Percentiles rank a stretch among this genome's conserved stretches.
These are phyloP conservation scores for Vigna reflexopilosa DNA, from an alignment of 306 rosid species.

Conservation along the genomic window DNA sequence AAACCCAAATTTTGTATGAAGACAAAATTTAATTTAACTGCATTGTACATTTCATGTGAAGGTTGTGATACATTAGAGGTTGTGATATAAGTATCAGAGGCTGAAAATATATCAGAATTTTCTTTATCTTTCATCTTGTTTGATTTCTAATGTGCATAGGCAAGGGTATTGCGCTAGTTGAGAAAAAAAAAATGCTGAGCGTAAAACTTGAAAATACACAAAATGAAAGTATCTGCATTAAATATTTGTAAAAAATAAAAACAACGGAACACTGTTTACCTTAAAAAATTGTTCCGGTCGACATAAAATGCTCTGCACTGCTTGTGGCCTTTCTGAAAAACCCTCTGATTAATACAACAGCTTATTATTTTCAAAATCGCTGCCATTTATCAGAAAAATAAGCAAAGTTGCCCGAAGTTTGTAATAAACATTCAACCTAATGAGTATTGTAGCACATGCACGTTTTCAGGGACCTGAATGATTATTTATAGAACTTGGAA, in stretches of 20 bases:
- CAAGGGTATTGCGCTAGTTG: neutral
- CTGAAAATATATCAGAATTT: neutral
- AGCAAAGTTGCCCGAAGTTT: too few relatives aligned
- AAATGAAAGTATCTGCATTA: neutral
- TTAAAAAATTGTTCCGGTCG: neutral
- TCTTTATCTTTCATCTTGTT: constrained; percentile 8
- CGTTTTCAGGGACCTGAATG: neutral
- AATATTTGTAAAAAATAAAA: neutral
- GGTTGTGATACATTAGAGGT: constrained; percentile 79
- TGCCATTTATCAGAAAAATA: too few relatives aligned
- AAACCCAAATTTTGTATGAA: constrained; percentile 71
- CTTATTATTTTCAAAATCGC: neutral
- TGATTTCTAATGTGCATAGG: constrained; percentile 31
- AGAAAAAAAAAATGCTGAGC: neutral
- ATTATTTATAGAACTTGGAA: neutral
- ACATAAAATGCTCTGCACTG: neutral
- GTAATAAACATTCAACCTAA: too few relatives aligned
- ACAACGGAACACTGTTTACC: neutral
- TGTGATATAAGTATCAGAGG: constrained; percentile 37
- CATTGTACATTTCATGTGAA: constrained; percentile 70
- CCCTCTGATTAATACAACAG: neutral
- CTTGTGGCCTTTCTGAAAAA: constrained; percentile 9
- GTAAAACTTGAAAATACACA: constrained; percentile 8
- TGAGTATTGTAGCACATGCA: neutral
- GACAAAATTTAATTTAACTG: constrained; percentile 76